Conservation (phyloP, 2,329 filamentous ascomycete species). For the Xylaria sp. region DNA sequence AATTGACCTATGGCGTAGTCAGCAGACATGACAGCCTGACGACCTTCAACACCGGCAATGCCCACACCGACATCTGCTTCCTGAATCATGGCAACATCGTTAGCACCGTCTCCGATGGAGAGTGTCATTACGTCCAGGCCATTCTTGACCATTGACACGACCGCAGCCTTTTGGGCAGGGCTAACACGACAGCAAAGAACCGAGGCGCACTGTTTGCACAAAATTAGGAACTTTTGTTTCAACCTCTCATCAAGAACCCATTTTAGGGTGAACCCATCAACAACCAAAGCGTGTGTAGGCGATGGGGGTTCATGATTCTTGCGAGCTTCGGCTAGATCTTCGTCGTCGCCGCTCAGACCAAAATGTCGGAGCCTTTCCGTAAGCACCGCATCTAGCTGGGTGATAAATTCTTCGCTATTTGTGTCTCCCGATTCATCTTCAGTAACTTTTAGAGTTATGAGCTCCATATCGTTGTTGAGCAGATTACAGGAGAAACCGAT, state of each 20-base stretch:
- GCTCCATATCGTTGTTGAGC: conserved; percentile 96
- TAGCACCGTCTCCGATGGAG: conserved; percentile 91
- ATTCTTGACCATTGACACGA: conserved; percentile 93
- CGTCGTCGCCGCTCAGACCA: conserved; percentile 82
- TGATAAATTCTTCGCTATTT: conserved; percentile 60
- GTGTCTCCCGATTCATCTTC: conserved; percentile 71
- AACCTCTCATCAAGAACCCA: conserved; percentile 83
- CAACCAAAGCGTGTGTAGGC: conserved; percentile 89
- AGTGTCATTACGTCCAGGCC: conserved; percentile 96
- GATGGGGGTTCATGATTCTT: conserved; percentile 86
- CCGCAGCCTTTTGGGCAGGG: conserved; percentile 95
- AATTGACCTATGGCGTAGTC: conserved; percentile 97
- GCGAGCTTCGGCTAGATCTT: conserved; percentile 81
- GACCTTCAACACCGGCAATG: conserved; percentile 91
- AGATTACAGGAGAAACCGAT: conserved; percentile 99
- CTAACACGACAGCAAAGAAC: conserved; percentile 98
- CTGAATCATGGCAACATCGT: conserved; percentile 98
- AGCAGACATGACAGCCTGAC: conserved; percentile 94
- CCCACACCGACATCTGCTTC: conserved; percentile 96
- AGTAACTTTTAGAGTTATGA: conserved; percentile 87
- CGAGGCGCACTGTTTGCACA: conserved; percentile 97
- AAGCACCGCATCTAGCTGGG: conserved; percentile 73
- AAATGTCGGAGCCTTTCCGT: conserved; percentile 79
- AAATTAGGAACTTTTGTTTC: conserved; percentile 90
- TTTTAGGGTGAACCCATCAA: conserved; percentile 93